Base-by-base conservation (phyloP, 257 asterid species). In the Nicotiana tomentosiformis region DNA sequence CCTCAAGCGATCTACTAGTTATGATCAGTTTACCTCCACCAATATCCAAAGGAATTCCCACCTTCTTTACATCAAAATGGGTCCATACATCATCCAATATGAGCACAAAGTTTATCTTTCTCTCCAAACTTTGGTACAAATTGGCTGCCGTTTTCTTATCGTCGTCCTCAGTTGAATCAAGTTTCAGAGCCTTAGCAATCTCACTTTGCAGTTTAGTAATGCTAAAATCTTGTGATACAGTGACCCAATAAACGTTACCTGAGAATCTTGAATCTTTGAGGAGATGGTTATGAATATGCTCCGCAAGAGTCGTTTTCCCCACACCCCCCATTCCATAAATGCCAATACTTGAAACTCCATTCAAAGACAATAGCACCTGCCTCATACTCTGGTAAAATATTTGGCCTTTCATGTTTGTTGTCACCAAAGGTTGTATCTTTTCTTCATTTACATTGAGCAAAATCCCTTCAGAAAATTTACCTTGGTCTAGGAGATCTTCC, bases 71-170 rank as follows among this genome's bases (percentile, higher is more conserved):
- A n/a, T 67, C 70, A 15, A 85, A 65, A 15, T 1, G 15, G 26
- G 32, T 60, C 85, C 83, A 65, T 46, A 82, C 83, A 57, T 82
- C 85, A 85, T 82, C 85, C 10, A 85, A 62, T 77, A 85, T 77
- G 65, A 85, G n/a, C 1, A 84, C 55, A 74, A 33, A 33, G 6
- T 26, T 64, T 43, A 37, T 72, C 26, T 8, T 55, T 5, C 69
- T 20, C 66, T 60, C 20, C 37, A 81, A 15, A 18, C 12, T 60
- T 17, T 55, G 77, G 77, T 53, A 16, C 18, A 81, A 61, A 5
- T 4, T 17, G 1, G 79, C 83, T 16, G 65, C 69, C 65, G 64
- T 83, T 67, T 66, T 83, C 20, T 14, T 29, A 9, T 66, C 55
- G 14, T 77, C 78, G 23, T 4, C 77, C 57, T 69, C 77, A 39